Percentiles rank a stretch among this genome's conserved stretches.
Conservation (phyloP, 805 yeast species). For the Kodamaea sagamina region DNA sequence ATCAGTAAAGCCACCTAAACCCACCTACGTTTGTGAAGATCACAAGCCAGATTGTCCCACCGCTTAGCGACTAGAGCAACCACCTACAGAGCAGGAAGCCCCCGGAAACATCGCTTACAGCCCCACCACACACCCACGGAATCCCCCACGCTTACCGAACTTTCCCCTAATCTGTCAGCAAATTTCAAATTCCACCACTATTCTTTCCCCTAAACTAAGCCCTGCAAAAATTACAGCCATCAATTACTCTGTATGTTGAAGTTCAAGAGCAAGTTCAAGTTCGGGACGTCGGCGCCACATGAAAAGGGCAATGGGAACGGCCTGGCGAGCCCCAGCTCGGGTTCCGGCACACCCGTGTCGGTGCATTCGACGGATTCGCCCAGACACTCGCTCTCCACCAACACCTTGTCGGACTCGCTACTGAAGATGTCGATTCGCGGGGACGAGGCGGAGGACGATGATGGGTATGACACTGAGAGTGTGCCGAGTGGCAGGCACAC, state of each 20-base stretch:
- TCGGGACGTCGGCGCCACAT: conserved; percentile 21
- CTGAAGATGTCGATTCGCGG: conserved; percentile 21
- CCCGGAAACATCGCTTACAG: too few relatives aligned
- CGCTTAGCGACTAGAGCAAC: too few relatives aligned
- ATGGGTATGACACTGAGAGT: neutral
- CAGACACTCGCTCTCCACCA: conserved; percentile 25
- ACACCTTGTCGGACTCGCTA: conserved; percentile 25
- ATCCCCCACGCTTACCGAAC: too few relatives aligned
- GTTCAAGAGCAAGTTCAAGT: conserved; percentile 33
- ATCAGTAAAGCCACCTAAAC: too few relatives aligned
- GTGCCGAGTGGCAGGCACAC: neutral
- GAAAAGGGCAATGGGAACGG: conserved; percentile 1
- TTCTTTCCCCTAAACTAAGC: neutral
- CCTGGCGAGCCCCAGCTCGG: conserved; percentile 10
- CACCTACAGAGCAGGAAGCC: too few relatives aligned
- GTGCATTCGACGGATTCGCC: conserved; percentile 27
- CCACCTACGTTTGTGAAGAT: too few relatives aligned
- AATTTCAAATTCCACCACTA: conserved; percentile 2
- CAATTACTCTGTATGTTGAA: conserved; percentile 22
- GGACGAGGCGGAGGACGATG: neutral
- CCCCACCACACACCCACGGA: too few relatives aligned
- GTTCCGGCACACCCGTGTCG: conserved; percentile 17
- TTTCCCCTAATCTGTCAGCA: too few relatives aligned
- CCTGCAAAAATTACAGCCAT: neutral
- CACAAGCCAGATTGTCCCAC: too few relatives aligned